Base-by-base conservation (phyloP, 345 rosid species). In the Populus euphratica region DNA sequence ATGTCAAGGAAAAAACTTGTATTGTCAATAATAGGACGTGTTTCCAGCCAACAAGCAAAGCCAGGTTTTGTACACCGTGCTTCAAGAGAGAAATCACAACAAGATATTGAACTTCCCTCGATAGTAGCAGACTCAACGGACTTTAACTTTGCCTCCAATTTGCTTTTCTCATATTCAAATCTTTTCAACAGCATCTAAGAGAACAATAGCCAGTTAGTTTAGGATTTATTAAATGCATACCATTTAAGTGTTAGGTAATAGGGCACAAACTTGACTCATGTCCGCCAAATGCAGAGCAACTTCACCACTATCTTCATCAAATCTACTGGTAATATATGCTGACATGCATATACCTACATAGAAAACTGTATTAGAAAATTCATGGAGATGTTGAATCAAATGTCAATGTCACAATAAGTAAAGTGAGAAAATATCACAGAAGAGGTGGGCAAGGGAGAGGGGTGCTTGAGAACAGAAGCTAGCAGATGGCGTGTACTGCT, bases 261-360 rank as follows among this genome's bases (percentile, higher is more conserved):
- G 25, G 56, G 31, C 38, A 73, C 83, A 82, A 84, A 93, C 98
- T 97, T 88, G 86, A 73, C 82, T 64, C 77, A 95, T 89, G 76
- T 91, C 93, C 84, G 87, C 89, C 78, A 94, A 74, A 68, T 87
- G 88, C 78, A 84, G 82, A 65, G 77, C 80, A 84, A 85, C 85
- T 75, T 77, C 76, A 69, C 21, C 80, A 77, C 74, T 69, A 73
- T 86, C 91, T 74, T 80, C 82, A 49, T 77, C 83, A 64, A 79
- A 79, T 69, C 85, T 80, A 76, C 81, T 86, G 27, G 87, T 83
- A 63, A 95, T 85, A 80, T 86, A 84, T 11, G 90, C 86, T 73
- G 94, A 91, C 88, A 95, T 87, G 88, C 92, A 87, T 79, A 90
- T 86, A 73, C 98, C 98, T 94, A 75, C 49, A 76, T 3, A 35